Evolutionary conservation across 2,329 filamentous ascomycete species (phyloP), one percentile per base, ranked within the genome.

Genomic region (Ophiostoma perfectum): DNA sequence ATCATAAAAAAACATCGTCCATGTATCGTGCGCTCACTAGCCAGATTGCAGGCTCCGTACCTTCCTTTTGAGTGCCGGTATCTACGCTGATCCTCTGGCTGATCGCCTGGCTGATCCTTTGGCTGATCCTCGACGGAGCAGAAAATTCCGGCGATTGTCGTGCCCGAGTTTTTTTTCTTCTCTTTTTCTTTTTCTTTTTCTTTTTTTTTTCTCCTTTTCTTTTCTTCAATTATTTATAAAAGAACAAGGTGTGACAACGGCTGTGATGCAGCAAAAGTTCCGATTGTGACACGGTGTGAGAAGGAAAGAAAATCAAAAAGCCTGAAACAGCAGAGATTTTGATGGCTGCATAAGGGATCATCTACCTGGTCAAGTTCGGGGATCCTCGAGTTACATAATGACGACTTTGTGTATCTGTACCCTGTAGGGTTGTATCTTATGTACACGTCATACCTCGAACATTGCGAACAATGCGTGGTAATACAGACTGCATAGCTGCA

Each of bases 61-160:
- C 42, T 45, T 45, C 42, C 42, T 45, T 27, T 65, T 42, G 8
- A 41, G 47, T 63, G 58, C 62, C 60, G 44, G 45, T 64, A 49
- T 67, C 18, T 38, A 38, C 39, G 41, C 41, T 38, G 44, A 66
- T 66, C 66, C 38, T 44, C 65, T 42, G 55, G 36, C 42, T 66
- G 42, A 18, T 27, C 27, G 27, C 27, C 27, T 27, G 27, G 41
- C 41, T 38, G 44, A 66, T 66, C 66, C 38, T 44, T 47, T 42
- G 55, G 36, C 42, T 66, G 47, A 52, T 58, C 42, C 42, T 45
- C 42, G 42, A 12, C 42, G 14, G 42, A 45, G 14, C 42, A 12
- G 6, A 4, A 45, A 12, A 5, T 11, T 8, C 45, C 45, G 45
- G 12, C n/a, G 45, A 16, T n/a, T 47, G n/a, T 55, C 18, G 49